Percentiles rank a stretch among this genome's conserved stretches.
phyloP scores from a whole-genome alignment of 176 grass and related monocot genomes.

The Rhynchospora breviuscula region DNA sequence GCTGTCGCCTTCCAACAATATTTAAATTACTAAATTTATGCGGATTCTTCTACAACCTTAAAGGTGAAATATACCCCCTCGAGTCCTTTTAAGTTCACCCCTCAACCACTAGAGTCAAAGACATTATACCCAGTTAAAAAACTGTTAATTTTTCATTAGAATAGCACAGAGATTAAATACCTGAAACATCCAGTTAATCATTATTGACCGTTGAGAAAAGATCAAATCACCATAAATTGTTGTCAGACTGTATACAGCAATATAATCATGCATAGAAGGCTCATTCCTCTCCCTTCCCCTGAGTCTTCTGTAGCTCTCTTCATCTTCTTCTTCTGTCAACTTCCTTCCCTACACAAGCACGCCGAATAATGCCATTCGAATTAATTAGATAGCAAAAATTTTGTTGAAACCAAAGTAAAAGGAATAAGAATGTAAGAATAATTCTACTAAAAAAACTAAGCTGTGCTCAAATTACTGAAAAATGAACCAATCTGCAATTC shows the following conservation, averaged over 20 bases:
- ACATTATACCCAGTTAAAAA: neutral
- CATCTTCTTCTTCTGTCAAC: constrained; percentile 13
- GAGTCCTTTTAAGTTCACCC: neutral
- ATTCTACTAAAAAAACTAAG: neutral
- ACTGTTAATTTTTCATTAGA: neutral
- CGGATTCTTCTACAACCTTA: neutral
- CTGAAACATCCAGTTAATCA: constrained; percentile 23
- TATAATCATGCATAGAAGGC: neutral
- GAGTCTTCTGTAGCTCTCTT: constrained; percentile 15
- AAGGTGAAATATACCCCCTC: neutral
- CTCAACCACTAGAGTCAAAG: neutral
- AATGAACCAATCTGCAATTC: neutral
- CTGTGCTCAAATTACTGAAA: neutral
- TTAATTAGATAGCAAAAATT: neutral
- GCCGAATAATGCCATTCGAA: neutral
- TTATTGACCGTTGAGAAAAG: constrained; percentile 13
- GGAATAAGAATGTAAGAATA: neutral
- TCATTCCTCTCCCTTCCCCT: constrained; percentile 19
- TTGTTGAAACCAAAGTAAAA: neutral
- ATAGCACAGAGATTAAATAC: neutral
- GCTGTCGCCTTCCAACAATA: neutral
- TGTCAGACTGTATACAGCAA: neutral
- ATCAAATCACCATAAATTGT: constrained; percentile 21
- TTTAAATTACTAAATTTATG: neutral
- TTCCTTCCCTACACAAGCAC: constrained; percentile 9